phyloP scores from a whole-genome alignment of 2,329 filamentous ascomycete genomes.

The Penicillium sp. region DNA sequence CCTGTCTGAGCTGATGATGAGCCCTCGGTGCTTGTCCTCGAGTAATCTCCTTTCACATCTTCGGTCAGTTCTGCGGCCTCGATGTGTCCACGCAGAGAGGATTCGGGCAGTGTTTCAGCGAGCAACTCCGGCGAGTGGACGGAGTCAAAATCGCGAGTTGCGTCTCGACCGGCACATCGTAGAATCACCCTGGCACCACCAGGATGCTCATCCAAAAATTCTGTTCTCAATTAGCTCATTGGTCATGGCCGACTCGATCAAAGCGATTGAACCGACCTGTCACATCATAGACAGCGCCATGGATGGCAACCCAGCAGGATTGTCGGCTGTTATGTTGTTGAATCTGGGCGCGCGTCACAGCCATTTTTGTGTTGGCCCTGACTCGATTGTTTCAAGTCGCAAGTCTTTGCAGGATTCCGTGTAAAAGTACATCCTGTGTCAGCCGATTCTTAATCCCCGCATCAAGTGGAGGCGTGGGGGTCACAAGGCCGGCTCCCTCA shows the following conservation, averaged over 20 bases:
- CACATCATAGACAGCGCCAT: conserved; percentile 57
- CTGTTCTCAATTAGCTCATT: conserved; percentile 16
- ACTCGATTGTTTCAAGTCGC: not conserved
- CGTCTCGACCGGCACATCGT: conserved; percentile 39
- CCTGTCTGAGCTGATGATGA: not conserved
- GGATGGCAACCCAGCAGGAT: conserved; percentile 58
- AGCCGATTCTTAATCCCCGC: not conserved
- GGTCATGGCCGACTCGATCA: too few relatives aligned
- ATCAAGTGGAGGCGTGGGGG: conserved; percentile 11
- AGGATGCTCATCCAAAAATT: conserved; percentile 38
- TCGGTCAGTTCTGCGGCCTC: conserved; percentile 17
- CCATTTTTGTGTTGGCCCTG: too few relatives aligned
- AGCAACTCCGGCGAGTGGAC: conserved; percentile 38
- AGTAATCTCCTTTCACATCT: not conserved
- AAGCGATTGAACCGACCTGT: conserved; percentile 34
- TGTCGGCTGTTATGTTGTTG: conserved; percentile 53
- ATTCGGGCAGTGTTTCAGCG: conserved; percentile 30
- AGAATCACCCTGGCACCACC: conserved; percentile 40
- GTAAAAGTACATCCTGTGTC: not conserved
- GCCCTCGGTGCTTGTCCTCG: not conserved
- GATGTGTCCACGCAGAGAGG: conserved; percentile 30
- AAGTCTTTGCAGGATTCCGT: not conserved
- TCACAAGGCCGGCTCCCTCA: not conserved
- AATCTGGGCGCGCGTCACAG: conserved; percentile 54
- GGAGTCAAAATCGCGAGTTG: conserved; percentile 40